Evolutionary conservation across 805 yeast species (phyloP), one percentile per base, ranked within the genome.

Genomic region (Alloascoidea africana): DNA sequence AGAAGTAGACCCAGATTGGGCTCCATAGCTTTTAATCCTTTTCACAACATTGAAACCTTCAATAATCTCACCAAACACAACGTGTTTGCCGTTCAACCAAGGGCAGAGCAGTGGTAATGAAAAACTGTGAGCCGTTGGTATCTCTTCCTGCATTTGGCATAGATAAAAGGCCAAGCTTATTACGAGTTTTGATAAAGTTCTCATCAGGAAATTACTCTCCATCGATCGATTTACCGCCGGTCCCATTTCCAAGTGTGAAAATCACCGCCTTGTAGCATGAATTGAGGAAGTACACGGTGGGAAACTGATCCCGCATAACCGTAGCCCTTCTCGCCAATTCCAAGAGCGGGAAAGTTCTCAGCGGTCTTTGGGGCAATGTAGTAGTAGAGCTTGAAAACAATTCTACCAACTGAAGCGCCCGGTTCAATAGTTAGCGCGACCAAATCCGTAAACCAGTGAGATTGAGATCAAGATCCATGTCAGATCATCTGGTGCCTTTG

Each of bases 371-470:
- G 96, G 8, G 80, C 94, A 19, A 78, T 81, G 17, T 75, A 70
- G 35, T 96, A 96, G 54, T 77, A 89, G 38, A 89, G 67, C 8
- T 96, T 97, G 55, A 89, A 66, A 41, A 77, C 82, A 45, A 89
- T 68, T 54, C 94, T 72, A 23, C 30, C 30, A n/a, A n/a, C n/a
- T n/a, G n/a, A n/a, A n/a, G n/a, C n/a, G n/a, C n/a, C n/a, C n/a
- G n/a, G n/a, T n/a, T n/a, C n/a, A n/a, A n/a, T n/a, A n/a, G n/a
- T n/a, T n/a, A n/a, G n/a, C n/a, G n/a, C n/a, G n/a, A n/a, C n/a
- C n/a, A n/a, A n/a, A n/a, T n/a, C n/a, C n/a, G n/a, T n/a, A n/a
- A n/a, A n/a, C n/a, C n/a, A n/a, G n/a, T n/a, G n/a, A n/a, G n/a
- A n/a, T n/a, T n/a, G n/a, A n/a, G n/a, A n/a, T n/a, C n/a, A n/a